Percentiles rank a stretch among this genome's conserved stretches.
These are phyloP conservation scores for Backusella westeae DNA, from an alignment of 192 early-diverging fungal species.

Conservation along the genomic window DNA sequence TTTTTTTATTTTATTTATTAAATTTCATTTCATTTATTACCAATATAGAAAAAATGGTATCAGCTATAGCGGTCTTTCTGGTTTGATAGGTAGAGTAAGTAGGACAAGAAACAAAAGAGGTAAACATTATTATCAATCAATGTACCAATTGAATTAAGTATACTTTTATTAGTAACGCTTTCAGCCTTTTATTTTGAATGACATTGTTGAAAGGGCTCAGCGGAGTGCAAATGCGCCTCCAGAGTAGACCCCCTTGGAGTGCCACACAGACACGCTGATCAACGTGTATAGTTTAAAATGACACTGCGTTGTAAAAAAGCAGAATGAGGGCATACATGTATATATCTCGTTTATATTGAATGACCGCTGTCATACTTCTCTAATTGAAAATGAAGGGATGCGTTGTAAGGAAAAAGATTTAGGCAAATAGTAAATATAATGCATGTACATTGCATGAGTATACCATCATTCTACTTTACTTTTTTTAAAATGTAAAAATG, in stretches of 20 bases:
- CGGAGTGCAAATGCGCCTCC: background rate
- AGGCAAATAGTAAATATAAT: background rate
- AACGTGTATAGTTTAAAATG: background rate
- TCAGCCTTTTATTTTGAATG: background rate
- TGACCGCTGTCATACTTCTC: background rate
- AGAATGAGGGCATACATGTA: background rate
- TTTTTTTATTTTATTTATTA: background rate
- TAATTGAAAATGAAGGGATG: background rate
- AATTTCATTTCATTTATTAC: background rate
- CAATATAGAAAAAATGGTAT: background rate
- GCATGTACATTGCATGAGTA: background rate
- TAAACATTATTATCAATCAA: background rate
- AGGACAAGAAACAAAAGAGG: constrained; percentile 5
- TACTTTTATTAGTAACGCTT: background rate
- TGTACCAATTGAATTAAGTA: background rate
- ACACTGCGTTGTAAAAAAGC: background rate
- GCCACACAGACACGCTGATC: background rate
- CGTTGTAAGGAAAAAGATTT: background rate
- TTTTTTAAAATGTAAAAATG: background rate
- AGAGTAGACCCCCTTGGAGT: background rate
- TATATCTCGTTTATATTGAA: background rate
- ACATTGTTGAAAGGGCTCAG: background rate
- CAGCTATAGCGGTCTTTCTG: background rate
- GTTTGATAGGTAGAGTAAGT: constrained; percentile 7
- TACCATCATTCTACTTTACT: background rate